Percentiles rank a stretch among this genome's conserved stretches.
phyloP scores from a whole-genome alignment of 805 yeast species.

The Yamadazyma nakazawae region DNA sequence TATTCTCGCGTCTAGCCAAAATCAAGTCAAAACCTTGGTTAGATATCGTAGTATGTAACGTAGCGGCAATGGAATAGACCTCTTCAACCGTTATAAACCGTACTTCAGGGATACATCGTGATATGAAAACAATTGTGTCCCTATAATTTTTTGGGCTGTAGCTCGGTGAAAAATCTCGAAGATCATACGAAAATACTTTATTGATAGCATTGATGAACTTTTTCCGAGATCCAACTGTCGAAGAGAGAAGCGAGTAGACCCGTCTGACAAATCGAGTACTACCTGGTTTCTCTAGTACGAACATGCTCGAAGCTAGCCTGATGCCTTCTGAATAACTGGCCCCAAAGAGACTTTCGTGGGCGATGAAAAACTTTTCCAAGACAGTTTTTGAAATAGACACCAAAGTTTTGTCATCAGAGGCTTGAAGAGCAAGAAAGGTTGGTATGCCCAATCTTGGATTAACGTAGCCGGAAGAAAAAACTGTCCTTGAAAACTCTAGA shows the following conservation, averaged over 20 bases:
- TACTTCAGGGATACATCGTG: constrained; percentile 37
- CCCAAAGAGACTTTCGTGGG: constrained; percentile 70
- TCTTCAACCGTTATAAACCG: constrained; percentile 50
- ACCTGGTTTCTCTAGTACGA: not conserved
- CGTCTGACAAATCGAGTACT: constrained; percentile 29
- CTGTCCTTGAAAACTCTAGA: constrained; percentile 51
- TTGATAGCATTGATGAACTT: constrained; percentile 34
- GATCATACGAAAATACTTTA: constrained; percentile 15
- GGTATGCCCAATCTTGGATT: constrained; percentile 71
- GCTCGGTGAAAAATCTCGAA: not conserved
- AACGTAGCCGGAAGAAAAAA: constrained; percentile 64
- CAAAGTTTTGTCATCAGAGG: constrained; percentile 45
- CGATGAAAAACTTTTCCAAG: constrained; percentile 55
- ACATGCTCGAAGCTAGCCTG: constrained; percentile 47
- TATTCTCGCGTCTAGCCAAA: constrained; percentile 11
- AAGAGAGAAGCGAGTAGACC: constrained; percentile 44
- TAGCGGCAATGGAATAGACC: constrained; percentile 40
- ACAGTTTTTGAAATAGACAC: constrained; percentile 48
- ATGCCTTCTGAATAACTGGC: constrained; percentile 63
- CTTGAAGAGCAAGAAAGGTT: constrained; percentile 65
- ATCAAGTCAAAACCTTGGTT: constrained; percentile 37
- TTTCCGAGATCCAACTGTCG: constrained; percentile 34
- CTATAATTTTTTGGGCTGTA: constrained; percentile 15
- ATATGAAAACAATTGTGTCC: constrained; percentile 23
- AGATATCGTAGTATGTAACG: constrained; percentile 41